These are phyloP conservation scores for Plasmodium sp. DNA, from an alignment of 169 alveolate genomes.

Conservation along the genomic window DNA sequence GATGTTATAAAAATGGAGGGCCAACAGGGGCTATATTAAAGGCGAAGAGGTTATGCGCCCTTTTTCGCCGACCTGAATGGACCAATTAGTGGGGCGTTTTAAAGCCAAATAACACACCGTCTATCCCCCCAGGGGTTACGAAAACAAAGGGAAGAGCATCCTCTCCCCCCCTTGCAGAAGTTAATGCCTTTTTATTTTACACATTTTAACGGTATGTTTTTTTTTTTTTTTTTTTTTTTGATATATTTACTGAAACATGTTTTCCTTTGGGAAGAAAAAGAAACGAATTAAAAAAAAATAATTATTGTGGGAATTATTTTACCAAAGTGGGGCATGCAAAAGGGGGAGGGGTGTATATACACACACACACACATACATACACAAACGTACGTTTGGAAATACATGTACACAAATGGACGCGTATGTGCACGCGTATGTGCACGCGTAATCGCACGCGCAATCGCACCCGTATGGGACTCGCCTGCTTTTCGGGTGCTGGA, in stretches of 20 bases:
- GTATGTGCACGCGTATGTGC: not conserved
- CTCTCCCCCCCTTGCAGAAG: not conserved
- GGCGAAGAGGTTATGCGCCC: too few relatives aligned
- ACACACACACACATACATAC: not conserved
- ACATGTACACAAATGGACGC: not conserved
- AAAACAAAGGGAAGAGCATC: not conserved
- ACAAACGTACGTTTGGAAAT: not conserved
- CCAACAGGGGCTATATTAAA: too few relatives aligned
- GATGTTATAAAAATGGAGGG: too few relatives aligned
- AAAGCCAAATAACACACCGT: too few relatives aligned
- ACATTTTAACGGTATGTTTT: not conserved
- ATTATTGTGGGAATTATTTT: not conserved
- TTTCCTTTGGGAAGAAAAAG: not conserved
- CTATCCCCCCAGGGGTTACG: not conserved
- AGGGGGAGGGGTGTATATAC: not conserved
- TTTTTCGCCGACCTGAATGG: too few relatives aligned
- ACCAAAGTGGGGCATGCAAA: not conserved
- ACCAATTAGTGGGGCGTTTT: too few relatives aligned
- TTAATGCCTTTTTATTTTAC: not conserved
- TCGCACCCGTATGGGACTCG: not conserved
- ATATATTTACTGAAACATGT: conserved; percentile 7
- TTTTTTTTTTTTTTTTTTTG: not conserved
- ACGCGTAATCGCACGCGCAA: not conserved
- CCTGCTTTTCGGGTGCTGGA: not conserved
- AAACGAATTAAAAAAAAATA: not conserved